A percentile compares a stretch with the other conserved stretches of the same genome.
These are phyloP conservation scores for Penicillium herquei DNA, from an alignment of 495 filamentous ascomycete species.

Conservation along the genomic window DNA sequence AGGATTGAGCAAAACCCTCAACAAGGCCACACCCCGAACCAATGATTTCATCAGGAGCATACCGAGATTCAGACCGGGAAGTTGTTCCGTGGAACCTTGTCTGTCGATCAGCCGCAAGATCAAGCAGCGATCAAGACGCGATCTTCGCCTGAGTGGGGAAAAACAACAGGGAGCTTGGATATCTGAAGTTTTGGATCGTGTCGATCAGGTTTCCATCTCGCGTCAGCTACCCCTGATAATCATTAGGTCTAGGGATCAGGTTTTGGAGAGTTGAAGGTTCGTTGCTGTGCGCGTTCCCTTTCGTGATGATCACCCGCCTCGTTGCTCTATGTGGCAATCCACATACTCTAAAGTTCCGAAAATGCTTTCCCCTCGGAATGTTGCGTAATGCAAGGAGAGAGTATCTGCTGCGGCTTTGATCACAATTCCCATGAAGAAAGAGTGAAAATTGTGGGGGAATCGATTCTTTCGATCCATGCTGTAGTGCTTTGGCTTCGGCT, in stretches of 20 bases:
- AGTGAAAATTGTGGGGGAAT: not conserved
- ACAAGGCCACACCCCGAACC: not conserved
- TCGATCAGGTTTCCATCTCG: not conserved
- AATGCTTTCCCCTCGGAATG: conserved; percentile 24
- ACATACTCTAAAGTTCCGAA: conserved; percentile 30
- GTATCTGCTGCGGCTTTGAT: not conserved
- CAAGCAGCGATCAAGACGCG: not conserved
- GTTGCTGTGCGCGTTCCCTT: not conserved
- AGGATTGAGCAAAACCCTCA: not conserved
- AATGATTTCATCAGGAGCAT: conserved; percentile 1
- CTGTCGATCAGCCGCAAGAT: not conserved
- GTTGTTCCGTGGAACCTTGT: not conserved
- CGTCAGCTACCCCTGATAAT: not conserved
- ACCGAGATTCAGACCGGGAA: not conserved
- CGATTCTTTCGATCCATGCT: conserved; percentile 2
- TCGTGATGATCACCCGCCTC: conserved; percentile 14
- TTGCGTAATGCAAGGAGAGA: conserved; percentile 17
- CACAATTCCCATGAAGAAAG: not conserved
- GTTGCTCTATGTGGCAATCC: conserved; percentile 16
- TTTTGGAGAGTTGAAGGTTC: not conserved
- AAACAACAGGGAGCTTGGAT: not conserved
- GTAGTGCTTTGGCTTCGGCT: too few species aligned
- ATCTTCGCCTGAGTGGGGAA: not conserved
- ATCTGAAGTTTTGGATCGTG: not conserved
- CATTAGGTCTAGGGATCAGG: too few species aligned